These are phyloP conservation scores for Cryomyces minteri DNA, from an alignment of 495 filamentous ascomycete genomes.

Conservation along the genomic window DNA sequence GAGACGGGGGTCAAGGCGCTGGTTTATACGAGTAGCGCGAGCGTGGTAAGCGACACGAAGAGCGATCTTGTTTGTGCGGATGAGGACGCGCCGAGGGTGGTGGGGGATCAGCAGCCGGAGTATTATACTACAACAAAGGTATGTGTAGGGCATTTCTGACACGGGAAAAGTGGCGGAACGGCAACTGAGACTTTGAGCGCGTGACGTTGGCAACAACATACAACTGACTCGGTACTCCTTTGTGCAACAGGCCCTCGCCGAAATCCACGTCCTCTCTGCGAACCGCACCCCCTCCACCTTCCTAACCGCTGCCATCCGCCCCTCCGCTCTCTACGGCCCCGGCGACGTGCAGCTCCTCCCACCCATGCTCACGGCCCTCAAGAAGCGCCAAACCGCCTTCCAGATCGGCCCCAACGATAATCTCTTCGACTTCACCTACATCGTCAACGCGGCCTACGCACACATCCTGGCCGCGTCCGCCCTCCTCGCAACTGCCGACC, in stretches of 20 bases:
- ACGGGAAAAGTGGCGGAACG: too few relatives aligned
- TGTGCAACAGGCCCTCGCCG: constrained; percentile 52
- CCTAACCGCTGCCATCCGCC: constrained; percentile 63
- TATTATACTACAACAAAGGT: constrained; percentile 53
- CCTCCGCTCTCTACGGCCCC: constrained; percentile 82
- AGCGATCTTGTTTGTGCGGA: constrained; percentile 76
- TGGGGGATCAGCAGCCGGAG: constrained; percentile 52
- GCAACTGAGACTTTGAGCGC: too few relatives aligned
- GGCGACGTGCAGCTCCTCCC: constrained; percentile 30
- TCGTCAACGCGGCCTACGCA: constrained; percentile 57
- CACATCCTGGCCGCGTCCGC: constrained; percentile 54
- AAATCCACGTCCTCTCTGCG: constrained; percentile 64
- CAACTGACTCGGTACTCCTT: too few relatives aligned
- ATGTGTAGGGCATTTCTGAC: background rate
- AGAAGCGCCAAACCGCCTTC: constrained; percentile 47
- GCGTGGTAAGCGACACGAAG: constrained; percentile 65
- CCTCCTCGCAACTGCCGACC: constrained; percentile 37
- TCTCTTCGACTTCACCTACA: constrained; percentile 71
- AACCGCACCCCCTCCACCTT: constrained; percentile 50
- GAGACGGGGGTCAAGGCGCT: constrained; percentile 71
- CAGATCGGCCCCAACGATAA: constrained; percentile 84
- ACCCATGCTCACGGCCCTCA: constrained; percentile 40
- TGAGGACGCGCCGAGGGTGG: constrained; percentile 68
- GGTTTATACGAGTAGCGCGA: constrained; percentile 86
- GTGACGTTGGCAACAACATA: too few relatives aligned